Evolutionary conservation across 768 basidiomycete genomes (phyloP), one percentile per base, ranked within the genome.

Genomic region (Leccinum longicurvipes): DNA sequence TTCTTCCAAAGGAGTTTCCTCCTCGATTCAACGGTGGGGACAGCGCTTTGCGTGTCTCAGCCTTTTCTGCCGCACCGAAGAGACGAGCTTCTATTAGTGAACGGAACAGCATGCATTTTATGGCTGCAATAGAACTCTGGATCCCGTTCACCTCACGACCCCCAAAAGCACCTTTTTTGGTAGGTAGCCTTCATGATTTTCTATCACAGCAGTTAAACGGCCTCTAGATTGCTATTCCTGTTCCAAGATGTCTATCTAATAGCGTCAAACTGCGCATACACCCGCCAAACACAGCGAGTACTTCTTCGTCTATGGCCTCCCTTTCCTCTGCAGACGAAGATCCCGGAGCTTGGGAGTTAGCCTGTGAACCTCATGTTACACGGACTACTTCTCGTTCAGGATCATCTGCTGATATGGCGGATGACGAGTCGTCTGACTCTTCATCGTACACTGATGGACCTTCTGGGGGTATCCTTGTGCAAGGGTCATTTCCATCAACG

Each of bases 381-480:
- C 83, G 86, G 31, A 75, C 67, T 27, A 55, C 75, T 6, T 78
- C 81, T 12, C 81, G 86, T 31, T 71, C 81, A 1, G 78, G 78
- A 50, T 86, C 87, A 6, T 85, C 85, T 62, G 83, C 77, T 41
- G 79, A 87, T 63, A 84, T 90, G 64, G 89, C 89, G 0, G 89
- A 92, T 60, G 90, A 91, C 60, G 89, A 92, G 64, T 87, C 87
- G 3, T 87, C 86, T 39, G 89, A 91, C 65, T 86, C 87, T 1
- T 85, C 76, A 69, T 32, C 79, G 68, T 29, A 74, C 76, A 32
- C 64, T 8, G 80, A 80, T 2, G 74, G 74, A 1, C 77, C 82
- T 56, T 72, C 82, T 17, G 84, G 86, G 42, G 84, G 81, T 1
- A 85, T 82, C 54, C 79, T 82, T n/a, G 79, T 90, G n/a, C 84